Evolutionary conservation across 441 rosid species (phyloP), one percentile per base, ranked within the genome.

Genomic region (Aquilaria agallochum): DNA sequence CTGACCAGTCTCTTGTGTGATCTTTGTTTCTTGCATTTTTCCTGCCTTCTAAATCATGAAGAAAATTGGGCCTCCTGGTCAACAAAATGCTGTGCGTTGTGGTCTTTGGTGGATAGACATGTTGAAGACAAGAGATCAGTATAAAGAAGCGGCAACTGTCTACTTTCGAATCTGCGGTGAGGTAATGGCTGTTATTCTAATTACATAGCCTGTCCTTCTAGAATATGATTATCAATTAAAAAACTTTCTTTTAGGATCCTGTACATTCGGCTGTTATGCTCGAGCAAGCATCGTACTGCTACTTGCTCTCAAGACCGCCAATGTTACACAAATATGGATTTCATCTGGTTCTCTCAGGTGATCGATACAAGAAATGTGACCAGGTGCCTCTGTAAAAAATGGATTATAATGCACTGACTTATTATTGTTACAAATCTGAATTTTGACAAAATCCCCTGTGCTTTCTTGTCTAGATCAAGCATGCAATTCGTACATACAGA

Each of bases 101-200:
- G 99, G 98, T 63, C 97, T 95, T 72, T 92, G 98, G 99, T 95
- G 99, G 98, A 77, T 84, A 62, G 98, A 90, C 78, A 92, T 95
- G 98, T 68, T 95, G 63, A 92, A 92, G 87, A 72, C 89, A 63
- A 83, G 95, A 83, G 82, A 83, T 55, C 96, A 90, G 67, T 73
- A 74, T 75, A 92, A 88, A 84, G 99, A 92, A 72, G 98, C 99
- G 66, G 97, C 97, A 45, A 68, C 88, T 74, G 92, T 95, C 74
- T 95, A 85, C 85, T 90, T 95, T 62, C 96, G 96, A 77, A 84
- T 92, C 63, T 82, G 96, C 70, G 85, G 87, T 78, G 99, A 95
- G 92, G 99, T 95, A 76, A 74, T 73, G 74, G 7, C 64, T 53
- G 57, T 58, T 64, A 34, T 50, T 69, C 60, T 50, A 49, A 52